These are phyloP conservation scores for Leccinum subatratum DNA, from an alignment of 1,284 basidiomycete genomes.

Conservation along the genomic window DNA sequence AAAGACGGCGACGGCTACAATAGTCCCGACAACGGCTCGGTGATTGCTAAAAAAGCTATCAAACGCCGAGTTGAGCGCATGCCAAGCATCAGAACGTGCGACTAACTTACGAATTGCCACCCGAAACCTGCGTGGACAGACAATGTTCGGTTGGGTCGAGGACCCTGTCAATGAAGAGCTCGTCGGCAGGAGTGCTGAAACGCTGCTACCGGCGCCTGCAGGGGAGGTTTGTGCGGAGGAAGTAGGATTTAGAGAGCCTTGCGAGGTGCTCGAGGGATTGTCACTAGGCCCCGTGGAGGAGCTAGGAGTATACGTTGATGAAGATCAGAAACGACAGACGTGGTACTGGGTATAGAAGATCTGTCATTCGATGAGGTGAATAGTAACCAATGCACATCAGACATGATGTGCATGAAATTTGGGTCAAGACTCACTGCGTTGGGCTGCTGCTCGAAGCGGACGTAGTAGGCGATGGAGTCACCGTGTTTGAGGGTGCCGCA, in stretches of 20 bases:
- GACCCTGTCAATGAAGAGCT: conserved; percentile 39
- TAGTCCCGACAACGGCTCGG: conserved; percentile 54
- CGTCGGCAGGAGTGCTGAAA: conserved; percentile 40
- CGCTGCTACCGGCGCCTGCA: conserved; percentile 26
- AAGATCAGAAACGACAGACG: conserved; percentile 4
- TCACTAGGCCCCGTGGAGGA: neutral
- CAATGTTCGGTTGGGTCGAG: conserved; percentile 40
- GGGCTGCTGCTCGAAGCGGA: neutral
- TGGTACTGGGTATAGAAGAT: neutral
- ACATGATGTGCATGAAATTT: neutral
- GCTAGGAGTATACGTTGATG: neutral
- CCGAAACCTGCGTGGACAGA: conserved; percentile 40
- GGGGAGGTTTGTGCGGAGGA: conserved; percentile 1
- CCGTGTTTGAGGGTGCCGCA: neutral
- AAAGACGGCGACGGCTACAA: conserved; percentile 48
- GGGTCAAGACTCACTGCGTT: conserved; percentile 6
- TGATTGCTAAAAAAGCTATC: conserved; percentile 51
- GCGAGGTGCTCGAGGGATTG: neutral
- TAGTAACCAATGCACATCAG: neutral
- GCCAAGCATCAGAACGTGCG: neutral
- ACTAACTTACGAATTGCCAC: conserved; percentile 23
- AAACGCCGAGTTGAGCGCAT: conserved; percentile 6
- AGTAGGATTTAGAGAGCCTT: neutral
- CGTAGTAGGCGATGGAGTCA: neutral
- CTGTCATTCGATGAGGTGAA: neutral